Percentiles rank a stretch among this genome's conserved stretches.
These are phyloP conservation scores for Aaosphaeria arxii DNA, from an alignment of 2,329 filamentous ascomycete genomes.

Conservation along the genomic window DNA sequence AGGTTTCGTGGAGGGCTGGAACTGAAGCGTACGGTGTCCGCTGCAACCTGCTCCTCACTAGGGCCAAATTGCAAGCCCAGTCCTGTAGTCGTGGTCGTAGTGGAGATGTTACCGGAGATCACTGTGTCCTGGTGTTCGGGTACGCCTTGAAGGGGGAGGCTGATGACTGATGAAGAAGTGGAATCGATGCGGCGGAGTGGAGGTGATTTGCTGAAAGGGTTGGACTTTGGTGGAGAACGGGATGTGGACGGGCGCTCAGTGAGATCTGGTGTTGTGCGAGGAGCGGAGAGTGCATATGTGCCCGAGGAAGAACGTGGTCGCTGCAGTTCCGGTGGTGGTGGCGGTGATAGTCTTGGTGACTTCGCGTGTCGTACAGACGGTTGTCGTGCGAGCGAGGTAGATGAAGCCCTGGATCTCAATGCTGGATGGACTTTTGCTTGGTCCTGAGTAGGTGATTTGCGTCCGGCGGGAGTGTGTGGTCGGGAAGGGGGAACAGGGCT, in stretches of 20 bases:
- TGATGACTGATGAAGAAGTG: slow-evolving; percentile 13
- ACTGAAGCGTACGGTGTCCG: background rate
- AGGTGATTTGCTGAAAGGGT: background rate
- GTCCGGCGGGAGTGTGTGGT: slow-evolving; percentile 2
- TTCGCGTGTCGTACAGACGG: background rate
- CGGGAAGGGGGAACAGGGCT: background rate
- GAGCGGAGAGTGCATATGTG: background rate
- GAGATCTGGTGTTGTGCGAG: slow-evolving; percentile 6
- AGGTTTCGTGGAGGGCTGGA: slow-evolving; percentile 1
- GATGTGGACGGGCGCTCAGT: slow-evolving; percentile 4
- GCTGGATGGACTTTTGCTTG: slow-evolving; percentile 14
- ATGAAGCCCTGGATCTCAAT: slow-evolving; percentile 3
- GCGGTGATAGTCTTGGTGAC: background rate
- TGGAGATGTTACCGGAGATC: slow-evolving; percentile 4
- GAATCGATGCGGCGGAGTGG: slow-evolving; percentile 11
- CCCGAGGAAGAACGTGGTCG: background rate
- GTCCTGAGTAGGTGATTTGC: background rate
- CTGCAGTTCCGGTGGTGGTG: background rate
- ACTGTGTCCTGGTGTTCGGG: slow-evolving; percentile 15
- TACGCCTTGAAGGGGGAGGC: slow-evolving; percentile 21
- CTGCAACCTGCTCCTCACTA: background rate
- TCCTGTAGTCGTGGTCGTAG: background rate
- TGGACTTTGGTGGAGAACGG: slow-evolving; percentile 2
- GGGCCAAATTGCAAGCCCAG: background rate
- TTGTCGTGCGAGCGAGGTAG: background rate